Conservation (phyloP, 1,284 basidiomycete genomes). For the Pseudozyma thailandica region DNA sequence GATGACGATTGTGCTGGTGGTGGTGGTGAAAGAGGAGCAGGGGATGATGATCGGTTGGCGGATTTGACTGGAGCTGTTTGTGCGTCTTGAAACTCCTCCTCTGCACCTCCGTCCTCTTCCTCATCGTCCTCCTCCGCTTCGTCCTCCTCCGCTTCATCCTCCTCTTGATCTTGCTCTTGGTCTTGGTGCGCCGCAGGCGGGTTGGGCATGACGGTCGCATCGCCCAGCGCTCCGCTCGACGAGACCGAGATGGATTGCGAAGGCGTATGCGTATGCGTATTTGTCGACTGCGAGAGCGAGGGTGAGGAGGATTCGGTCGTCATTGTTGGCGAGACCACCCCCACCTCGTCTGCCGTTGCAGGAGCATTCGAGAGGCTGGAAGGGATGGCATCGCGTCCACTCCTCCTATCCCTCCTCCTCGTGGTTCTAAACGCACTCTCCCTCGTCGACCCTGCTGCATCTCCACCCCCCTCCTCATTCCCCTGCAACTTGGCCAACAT, state of each 20-base stretch:
- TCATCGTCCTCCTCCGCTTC: slow-evolving; percentile 9
- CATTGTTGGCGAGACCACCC: slow-evolving; percentile 7
- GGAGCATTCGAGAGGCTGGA: not conserved
- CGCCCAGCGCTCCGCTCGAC: slow-evolving; percentile 9
- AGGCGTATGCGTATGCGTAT: slow-evolving; percentile 15
- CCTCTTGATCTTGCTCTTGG: not conserved
- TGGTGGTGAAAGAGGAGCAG: not conserved
- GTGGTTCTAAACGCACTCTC: slow-evolving; percentile 35
- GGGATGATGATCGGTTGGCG: not conserved
- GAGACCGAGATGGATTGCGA: slow-evolving; percentile 22
- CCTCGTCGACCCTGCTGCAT: slow-evolving; percentile 4
- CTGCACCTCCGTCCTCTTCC: slow-evolving; percentile 10
- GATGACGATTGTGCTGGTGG: not conserved
- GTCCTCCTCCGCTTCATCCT: slow-evolving; percentile 1
- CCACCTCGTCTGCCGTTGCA: not conserved
- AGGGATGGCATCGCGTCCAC: slow-evolving; percentile 24
- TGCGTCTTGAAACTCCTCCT: slow-evolving; percentile 11
- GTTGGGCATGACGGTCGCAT: slow-evolving; percentile 8
- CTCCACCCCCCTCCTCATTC: slow-evolving; percentile 16
- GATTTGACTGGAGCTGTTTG: slow-evolving; percentile 2
- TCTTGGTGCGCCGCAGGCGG: too few species aligned
- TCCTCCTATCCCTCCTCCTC: slow-evolving; percentile 36
- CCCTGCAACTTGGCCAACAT: slow-evolving; percentile 65
- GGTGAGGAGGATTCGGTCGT: slow-evolving; percentile 19
- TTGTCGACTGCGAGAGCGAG: slow-evolving; percentile 10